These are phyloP conservation scores for Coniochaeta pulveracea DNA, from an alignment of 2,329 filamentous ascomycete species.

Conservation along the genomic window DNA sequence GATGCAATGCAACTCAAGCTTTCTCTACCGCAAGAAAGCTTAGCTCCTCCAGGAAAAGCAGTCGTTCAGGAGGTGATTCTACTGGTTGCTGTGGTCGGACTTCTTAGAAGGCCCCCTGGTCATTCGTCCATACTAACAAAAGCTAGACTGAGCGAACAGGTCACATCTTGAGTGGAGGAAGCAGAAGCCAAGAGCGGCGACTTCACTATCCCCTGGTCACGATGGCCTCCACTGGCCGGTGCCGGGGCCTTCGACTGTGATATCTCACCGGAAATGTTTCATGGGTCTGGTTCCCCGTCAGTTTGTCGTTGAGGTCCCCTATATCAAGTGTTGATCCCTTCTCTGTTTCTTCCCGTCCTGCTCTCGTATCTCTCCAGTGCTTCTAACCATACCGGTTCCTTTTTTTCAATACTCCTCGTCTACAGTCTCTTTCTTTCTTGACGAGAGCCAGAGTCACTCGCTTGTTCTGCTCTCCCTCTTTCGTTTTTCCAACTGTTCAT, in stretches of 20 bases:
- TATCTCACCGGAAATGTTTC: neutral
- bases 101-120: neutral
- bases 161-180: neutral
- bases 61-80: constrained; percentile 1
- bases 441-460: constrained; percentile 42
- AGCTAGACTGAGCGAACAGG: constrained; percentile 1
- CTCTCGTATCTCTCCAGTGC: constrained; percentile 9
- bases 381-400: constrained; percentile 11
- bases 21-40: neutral
- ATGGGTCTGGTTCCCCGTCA: neutral
- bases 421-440: constrained; percentile 17
- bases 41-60: neutral
- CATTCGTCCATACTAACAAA: neutral
- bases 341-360: constrained; percentile 9
- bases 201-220: neutral
- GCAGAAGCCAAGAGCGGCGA: constrained; percentile 1
- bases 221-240: neutral
- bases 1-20: neutral
- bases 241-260: neutral
- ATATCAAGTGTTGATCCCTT: constrained; percentile 4
- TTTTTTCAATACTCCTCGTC: constrained; percentile 11
- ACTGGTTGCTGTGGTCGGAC: constrained; percentile 1
- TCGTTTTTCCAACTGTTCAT: constrained; percentile 13
- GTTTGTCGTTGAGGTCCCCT: neutral
- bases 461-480: constrained; percentile 35